Percentiles rank a stretch among this genome's conserved stretches.
These are phyloP conservation scores for Nothophaeocryptopus gaeumannii DNA, from an alignment of 2,329 filamentous ascomycete genomes.

Conservation along the genomic window DNA sequence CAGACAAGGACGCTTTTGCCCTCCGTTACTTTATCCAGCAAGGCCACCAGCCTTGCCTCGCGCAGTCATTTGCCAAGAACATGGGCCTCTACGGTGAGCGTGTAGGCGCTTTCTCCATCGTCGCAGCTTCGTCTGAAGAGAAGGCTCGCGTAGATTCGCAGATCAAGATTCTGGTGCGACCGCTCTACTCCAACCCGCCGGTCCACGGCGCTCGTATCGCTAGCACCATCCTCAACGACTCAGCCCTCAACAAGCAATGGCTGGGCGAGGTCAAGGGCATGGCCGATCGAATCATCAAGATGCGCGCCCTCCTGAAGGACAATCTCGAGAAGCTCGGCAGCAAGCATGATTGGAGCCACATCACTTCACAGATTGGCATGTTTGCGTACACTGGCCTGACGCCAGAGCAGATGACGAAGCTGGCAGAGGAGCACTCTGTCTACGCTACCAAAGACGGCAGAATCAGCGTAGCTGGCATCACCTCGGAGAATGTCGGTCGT, in stretches of 20 bases:
- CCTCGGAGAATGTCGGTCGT: constrained; percentile 71
- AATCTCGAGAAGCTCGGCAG: constrained; percentile 93
- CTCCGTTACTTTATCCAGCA: constrained; percentile 89
- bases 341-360: constrained; percentile 98
- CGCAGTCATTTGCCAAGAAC: constrained; percentile 98
- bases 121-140: constrained; percentile 80
- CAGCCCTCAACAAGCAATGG: constrained; percentile 87
- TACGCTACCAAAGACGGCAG: constrained; percentile 93
- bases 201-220: constrained; percentile 95
- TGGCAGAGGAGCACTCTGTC: constrained; percentile 94
- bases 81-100: constrained; percentile 99
- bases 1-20: constrained; percentile 88
- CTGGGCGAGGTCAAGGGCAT: constrained; percentile 95
- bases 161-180: constrained; percentile 96
- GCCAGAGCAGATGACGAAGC: constrained; percentile 82
- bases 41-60: constrained; percentile 82
- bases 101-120: constrained; percentile 92
- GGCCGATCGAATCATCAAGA: constrained; percentile 98
- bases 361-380: constrained; percentile 98
- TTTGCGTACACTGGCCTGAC: constrained; percentile 96
- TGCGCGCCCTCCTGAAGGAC: constrained; percentile 90
- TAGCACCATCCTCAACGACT: constrained; percentile 83
- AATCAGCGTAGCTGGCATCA: constrained; percentile 84
- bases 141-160: constrained; percentile 95
- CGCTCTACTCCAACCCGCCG: constrained; percentile 96